A percentile compares a stretch with the other conserved stretches of the same genome.
Conservation (phyloP, 192 early-diverging fungal genomes). For the Nowakowskiella sp. region DNA sequence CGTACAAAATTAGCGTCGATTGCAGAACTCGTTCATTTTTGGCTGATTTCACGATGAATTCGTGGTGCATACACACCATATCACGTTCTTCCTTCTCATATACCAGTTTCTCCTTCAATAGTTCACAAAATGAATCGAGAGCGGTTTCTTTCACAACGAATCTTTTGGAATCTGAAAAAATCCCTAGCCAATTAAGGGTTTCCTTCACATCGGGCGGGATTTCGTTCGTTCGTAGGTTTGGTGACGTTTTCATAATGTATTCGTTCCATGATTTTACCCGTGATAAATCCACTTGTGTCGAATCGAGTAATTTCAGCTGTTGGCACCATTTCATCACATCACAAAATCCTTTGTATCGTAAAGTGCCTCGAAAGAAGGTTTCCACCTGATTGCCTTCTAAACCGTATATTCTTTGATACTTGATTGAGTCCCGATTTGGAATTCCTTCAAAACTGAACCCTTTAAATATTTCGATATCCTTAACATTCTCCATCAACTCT, state of each 20-base stretch:
- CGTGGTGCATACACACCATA: conserved; percentile 90
- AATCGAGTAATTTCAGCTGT: conserved; percentile 69
- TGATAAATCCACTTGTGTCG: conserved; percentile 23
- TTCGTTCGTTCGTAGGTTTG: neutral
- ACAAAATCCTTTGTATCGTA: conserved; percentile 85
- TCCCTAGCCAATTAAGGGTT: conserved; percentile 20
- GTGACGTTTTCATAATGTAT: neutral
- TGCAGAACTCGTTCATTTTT: conserved; percentile 60
- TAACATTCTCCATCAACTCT: conserved; percentile 63
- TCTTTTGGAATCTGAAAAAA: conserved; percentile 18
- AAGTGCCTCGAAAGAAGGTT: conserved; percentile 92
- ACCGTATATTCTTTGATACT: conserved; percentile 80
- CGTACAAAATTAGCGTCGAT: conserved; percentile 91
- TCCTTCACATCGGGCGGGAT: conserved; percentile 1
- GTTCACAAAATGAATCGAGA: conserved; percentile 74
- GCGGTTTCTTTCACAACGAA: conserved; percentile 29
- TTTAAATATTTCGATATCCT: conserved; percentile 66
- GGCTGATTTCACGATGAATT: conserved; percentile 74
- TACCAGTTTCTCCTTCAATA: conserved; percentile 70
- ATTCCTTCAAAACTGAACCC: conserved; percentile 91
- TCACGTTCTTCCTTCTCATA: conserved; percentile 78
- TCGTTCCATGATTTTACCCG: conserved; percentile 21
- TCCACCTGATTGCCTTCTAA: conserved; percentile 62
- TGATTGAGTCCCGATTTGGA: conserved; percentile 88
- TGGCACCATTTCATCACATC: conserved; percentile 76